These are phyloP conservation scores for Triticum turgidum DNA, from an alignment of 176 grass and related monocot species.

Conservation along the genomic window DNA sequence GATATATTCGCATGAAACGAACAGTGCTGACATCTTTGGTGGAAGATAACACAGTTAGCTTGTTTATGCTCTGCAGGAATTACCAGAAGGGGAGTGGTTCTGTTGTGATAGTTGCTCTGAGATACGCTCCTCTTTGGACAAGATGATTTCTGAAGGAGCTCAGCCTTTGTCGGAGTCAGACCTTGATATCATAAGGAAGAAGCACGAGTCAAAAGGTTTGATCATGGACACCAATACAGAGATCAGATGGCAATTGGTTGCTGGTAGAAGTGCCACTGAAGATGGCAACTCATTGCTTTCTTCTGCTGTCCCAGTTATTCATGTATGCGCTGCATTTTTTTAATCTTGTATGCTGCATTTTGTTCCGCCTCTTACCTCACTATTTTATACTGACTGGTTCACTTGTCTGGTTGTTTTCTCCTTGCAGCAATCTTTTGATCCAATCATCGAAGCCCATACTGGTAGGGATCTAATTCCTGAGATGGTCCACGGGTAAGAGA, in stretches of 20 bases:
- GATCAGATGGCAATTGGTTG: slow-evolving; percentile 77
- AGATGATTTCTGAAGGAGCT: slow-evolving; percentile 55
- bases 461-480: slow-evolving; percentile 80
- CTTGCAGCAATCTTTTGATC: slow-evolving; percentile 92
- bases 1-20: not conserved
- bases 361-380: not conserved
- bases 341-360: not conserved
- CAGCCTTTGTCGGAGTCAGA: slow-evolving; percentile 41
- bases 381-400: slow-evolving; percentile 9
- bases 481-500: slow-evolving; percentile 86
- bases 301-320: slow-evolving; percentile 78
- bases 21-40: not conserved
- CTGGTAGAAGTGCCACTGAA: slow-evolving; percentile 66
- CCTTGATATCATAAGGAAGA: slow-evolving; percentile 71
- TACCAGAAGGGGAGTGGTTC: slow-evolving; percentile 92
- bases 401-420: not conserved
- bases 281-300: slow-evolving; percentile 65
- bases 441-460: slow-evolving; percentile 66
- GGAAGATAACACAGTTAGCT: not conserved
- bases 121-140: slow-evolving; percentile 59
- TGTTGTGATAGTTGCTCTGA: slow-evolving; percentile 61
- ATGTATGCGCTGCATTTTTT: slow-evolving; percentile 54
- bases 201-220: slow-evolving; percentile 49
- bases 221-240: slow-evolving; percentile 36
- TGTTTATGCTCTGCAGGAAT: slow-evolving; percentile 55